phyloP scores from a whole-genome alignment of 78 protist species.

The Dictyostelium intermedium region DNA sequence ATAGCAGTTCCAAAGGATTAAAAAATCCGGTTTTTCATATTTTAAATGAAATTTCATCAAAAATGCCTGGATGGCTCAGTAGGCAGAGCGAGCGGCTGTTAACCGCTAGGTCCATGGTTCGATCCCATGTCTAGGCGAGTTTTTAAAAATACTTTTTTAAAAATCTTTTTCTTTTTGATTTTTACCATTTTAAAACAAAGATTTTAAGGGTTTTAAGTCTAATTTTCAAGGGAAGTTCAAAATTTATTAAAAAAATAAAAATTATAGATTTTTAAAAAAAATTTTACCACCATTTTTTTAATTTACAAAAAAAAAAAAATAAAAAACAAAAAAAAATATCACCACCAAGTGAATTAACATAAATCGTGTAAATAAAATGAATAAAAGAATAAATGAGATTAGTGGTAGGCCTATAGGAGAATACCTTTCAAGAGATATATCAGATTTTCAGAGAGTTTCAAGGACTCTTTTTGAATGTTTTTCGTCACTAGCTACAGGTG shows the following conservation, averaged over 20 bases:
- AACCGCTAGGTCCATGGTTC: slow-evolving; percentile 67
- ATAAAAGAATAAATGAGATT: slow-evolving; percentile 20
- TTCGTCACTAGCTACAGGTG: neutral
- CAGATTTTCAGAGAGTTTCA: neutral
- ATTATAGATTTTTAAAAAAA: no score
- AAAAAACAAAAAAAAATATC: neutral
- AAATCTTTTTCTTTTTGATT: neutral
- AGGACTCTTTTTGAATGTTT: slow-evolving; percentile 40
- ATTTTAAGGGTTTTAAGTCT: no score
- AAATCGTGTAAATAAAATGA: neutral
- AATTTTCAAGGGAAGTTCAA: no score
- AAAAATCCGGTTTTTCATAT: no score
- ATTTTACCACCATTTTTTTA: no score
- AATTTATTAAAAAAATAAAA: no score
- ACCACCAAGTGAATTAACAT: no score
- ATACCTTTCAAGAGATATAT: neutral
- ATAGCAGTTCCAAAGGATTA: no score
- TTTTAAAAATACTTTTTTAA: slow-evolving; percentile 2
- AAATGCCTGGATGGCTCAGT: slow-evolving; percentile 53
- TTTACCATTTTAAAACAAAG: no score
- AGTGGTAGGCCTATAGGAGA: neutral
- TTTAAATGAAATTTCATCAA: neutral
- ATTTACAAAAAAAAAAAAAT: neutral
- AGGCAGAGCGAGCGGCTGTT: slow-evolving; percentile 72
- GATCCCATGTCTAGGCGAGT: slow-evolving; percentile 54